Evolutionary conservation across 495 filamentous ascomycete genomes (phyloP), one percentile per base, ranked within the genome.

Genomic region (Neurospora sp.): DNA sequence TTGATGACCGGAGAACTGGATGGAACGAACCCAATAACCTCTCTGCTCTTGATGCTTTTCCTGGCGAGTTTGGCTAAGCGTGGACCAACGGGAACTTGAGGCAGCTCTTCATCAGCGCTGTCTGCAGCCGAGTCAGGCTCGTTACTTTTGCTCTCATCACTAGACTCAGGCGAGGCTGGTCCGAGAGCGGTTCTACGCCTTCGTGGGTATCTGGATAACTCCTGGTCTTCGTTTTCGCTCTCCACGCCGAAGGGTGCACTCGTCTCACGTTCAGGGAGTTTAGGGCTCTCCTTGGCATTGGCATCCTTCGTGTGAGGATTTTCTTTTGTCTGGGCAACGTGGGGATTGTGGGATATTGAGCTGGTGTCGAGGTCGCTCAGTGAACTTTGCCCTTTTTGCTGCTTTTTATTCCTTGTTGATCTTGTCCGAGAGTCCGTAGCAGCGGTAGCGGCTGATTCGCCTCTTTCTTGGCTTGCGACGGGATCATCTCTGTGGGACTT

Each of bases 21-120:
- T 11, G 79, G 78, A 38, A 83, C 39, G 69, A 79, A 80, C 8
- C 84, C 84, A 41, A 86, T 81, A 11, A 86, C 71, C 42, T 86
- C 84, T 48, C 75, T 82, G 72, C 84, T 86, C 69, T 78, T 82
- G 70, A 85, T 76, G 72, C 80, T 78, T 73, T 78, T 85, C 40
- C 79, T 81, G n/a, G 79, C 78, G 3, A 85, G 75, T 20, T 73
- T 79, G 27, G 80, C 83, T 41, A 85, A 77, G 37, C 75, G 77
- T 41, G 79, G 80, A 23, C 75, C 73, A 71, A 73, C 76, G 18
- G 75, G 74, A 0, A 76, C 74, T 20, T 72, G 75, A 5, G 78
- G 75, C 11, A 72, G 39, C 40, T 78, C 77, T 27, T 79, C 75
- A 1, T 71, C 71, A 5, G 46, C 46, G n/a, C 72, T 76, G 9